A percentile compares a stretch with the other conserved stretches of the same genome.
phyloP scores from a whole-genome alignment of 768 basidiomycete species.

The Imleria badia region DNA sequence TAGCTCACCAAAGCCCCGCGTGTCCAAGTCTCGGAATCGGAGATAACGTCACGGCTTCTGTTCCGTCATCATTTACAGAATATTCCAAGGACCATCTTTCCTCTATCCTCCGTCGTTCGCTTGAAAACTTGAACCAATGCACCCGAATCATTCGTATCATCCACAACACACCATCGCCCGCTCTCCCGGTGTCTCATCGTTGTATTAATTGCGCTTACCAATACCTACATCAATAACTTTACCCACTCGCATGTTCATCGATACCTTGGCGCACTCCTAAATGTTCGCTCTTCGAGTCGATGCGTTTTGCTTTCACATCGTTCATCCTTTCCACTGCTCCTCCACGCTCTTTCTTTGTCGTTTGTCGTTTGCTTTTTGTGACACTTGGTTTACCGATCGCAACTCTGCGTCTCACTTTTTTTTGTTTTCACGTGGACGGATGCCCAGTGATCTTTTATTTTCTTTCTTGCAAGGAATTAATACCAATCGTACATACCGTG shows the following conservation, averaged over 20 bases:
- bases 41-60: slow-evolving; percentile 30
- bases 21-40: slow-evolving; percentile 57
- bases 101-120: not conserved
- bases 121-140: not conserved
- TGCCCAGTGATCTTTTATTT: not conserved
- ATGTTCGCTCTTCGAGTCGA: slow-evolving; percentile 6
- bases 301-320: slow-evolving; percentile 1
- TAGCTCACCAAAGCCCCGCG: slow-evolving; percentile 42
- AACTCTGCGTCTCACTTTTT: not conserved
- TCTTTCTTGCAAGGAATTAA: slow-evolving; percentile 18
- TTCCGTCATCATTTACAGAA: not conserved
- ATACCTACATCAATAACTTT: not conserved
- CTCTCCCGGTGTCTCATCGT: not conserved
- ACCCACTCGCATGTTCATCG: slow-evolving; percentile 1
- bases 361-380: not conserved
- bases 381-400: slow-evolving; percentile 1
- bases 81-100: not conserved
- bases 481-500: slow-evolving; percentile 11
- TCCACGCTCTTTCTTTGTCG: not conserved
- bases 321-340: too few relatives aligned
- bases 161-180: not conserved
- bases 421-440: slow-evolving; percentile 6
- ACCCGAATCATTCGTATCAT: not conserved
- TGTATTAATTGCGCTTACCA: slow-evolving; percentile 21
- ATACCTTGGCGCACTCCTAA: slow-evolving; percentile 15